phyloP scores from a whole-genome alignment of 1,284 basidiomycete genomes.

The Fomitopsis palustris region DNA sequence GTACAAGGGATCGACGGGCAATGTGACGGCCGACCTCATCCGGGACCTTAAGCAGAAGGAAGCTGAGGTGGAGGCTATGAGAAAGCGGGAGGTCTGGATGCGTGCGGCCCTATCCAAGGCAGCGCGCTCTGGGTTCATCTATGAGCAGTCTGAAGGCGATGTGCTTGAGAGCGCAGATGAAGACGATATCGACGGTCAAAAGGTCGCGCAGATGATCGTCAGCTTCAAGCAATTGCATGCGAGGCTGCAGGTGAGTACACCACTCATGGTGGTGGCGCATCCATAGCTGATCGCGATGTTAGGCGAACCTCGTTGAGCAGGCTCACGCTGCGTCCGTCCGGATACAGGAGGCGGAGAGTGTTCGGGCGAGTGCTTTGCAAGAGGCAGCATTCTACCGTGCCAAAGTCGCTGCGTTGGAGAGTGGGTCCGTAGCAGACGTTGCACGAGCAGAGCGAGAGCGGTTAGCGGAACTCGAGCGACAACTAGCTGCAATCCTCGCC shows the following conservation, averaged over 20 bases:
- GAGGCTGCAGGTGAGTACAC: conserved; percentile 70
- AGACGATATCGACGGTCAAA: conserved; percentile 34
- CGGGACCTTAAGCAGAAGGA: conserved; percentile 80
- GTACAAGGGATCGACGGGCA: conserved; percentile 60
- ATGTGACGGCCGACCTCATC: conserved; percentile 69
- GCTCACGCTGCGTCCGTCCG: conserved; percentile 76
- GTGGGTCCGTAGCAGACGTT: conserved; percentile 61
- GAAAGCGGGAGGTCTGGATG: conserved; percentile 85
- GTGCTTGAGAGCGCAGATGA: conserved; percentile 36
- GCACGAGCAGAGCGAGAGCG: conserved; percentile 19
- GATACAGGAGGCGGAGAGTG: conserved; percentile 77
- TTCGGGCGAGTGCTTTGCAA: conserved; percentile 80
- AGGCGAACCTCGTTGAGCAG: conserved; percentile 75
- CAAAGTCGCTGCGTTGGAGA: conserved; percentile 86
- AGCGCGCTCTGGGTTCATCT: conserved; percentile 78
- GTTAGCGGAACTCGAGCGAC: conserved; percentile 64
- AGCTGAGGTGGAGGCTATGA: conserved; percentile 73
- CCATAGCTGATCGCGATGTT: conserved; percentile 11
- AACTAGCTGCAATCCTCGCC: conserved; percentile 77
- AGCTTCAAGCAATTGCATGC: conserved; percentile 90
- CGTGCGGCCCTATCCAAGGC: conserved; percentile 80
- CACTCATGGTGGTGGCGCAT: conserved; percentile 14
- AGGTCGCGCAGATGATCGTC: conserved; percentile 72
- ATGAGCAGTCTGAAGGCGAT: conserved; percentile 41
- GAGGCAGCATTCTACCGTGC: conserved; percentile 97